phyloP scores from a whole-genome alignment of 2,329 filamentous ascomycete genomes.

The Corynespora cassiicola region DNA sequence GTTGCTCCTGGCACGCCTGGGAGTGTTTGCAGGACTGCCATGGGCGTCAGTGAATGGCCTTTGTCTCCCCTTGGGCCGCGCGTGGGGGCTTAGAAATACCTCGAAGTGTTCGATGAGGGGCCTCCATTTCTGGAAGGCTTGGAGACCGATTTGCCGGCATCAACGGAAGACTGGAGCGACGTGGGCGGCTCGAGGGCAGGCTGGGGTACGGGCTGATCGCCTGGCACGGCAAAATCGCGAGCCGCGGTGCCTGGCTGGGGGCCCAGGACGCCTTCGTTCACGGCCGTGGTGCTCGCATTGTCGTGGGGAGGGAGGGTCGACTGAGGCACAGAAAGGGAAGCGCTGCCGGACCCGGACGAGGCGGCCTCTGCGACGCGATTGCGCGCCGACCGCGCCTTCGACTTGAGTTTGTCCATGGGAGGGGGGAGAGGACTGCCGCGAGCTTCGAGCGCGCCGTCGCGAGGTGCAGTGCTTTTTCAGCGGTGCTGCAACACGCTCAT shows the following conservation, averaged over 20 bases:
- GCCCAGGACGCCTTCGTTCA: slow-evolving; percentile 39
- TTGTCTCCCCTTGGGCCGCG: not conserved
- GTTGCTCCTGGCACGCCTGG: slow-evolving; percentile 32
- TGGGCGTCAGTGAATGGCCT: slow-evolving; percentile 21
- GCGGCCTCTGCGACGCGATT: slow-evolving; percentile 36
- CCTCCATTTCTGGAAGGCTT: slow-evolving; percentile 27
- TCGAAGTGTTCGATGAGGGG: slow-evolving; percentile 23
- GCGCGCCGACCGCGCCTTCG: slow-evolving; percentile 41
- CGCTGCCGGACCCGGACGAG: slow-evolving; percentile 33
- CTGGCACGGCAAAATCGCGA: slow-evolving; percentile 39
- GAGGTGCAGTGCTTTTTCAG: too few species aligned
- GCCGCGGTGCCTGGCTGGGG: slow-evolving; percentile 35
- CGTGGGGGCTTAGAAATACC: slow-evolving; percentile 16
- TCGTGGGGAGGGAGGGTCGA: slow-evolving; percentile 36
- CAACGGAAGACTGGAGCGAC: slow-evolving; percentile 42
- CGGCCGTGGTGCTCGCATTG: slow-evolving; percentile 37
- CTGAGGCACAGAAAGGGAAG: slow-evolving; percentile 35
- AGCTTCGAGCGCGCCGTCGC: too few species aligned
- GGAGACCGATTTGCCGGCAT: slow-evolving; percentile 39
- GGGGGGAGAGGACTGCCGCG: too few species aligned
- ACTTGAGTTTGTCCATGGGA: slow-evolving; percentile 43
- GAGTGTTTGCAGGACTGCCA: slow-evolving; percentile 18
- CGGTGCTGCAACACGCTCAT: too few species aligned
- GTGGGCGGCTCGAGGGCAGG: slow-evolving; percentile 38
- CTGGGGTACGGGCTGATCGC: slow-evolving; percentile 22